Conservation (phyloP, 768 basidiomycete species). For the Phlebiopsis flavidoalba region DNA sequence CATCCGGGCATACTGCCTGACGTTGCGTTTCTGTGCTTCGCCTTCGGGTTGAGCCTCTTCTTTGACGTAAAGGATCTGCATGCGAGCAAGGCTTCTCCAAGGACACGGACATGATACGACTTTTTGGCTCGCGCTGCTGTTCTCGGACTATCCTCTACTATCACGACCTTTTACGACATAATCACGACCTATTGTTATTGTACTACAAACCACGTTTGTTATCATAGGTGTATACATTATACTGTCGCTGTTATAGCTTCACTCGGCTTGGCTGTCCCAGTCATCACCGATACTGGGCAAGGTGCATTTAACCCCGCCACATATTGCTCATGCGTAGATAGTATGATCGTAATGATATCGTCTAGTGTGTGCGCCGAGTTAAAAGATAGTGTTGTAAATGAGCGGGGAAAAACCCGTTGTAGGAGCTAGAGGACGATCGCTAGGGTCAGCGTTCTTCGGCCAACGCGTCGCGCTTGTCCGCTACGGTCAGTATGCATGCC, state of each 20-base stretch:
- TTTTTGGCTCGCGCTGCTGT: neutral
- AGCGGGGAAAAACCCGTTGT: neutral
- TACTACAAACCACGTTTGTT: neutral
- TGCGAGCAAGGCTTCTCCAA: constrained; percentile 55
- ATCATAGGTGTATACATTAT: neutral
- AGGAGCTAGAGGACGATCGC: neutral
- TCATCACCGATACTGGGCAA: too few relatives aligned
- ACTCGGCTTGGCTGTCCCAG: too few relatives aligned
- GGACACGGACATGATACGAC: constrained; percentile 42
- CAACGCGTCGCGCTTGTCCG: neutral
- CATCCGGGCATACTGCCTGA: constrained; percentile 55
- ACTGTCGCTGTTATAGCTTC: neutral
- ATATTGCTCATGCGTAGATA: too few relatives aligned
- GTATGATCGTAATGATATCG: too few relatives aligned
- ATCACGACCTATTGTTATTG: constrained; percentile 12
- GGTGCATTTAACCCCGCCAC: too few relatives aligned
- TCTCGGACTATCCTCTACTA: neutral
- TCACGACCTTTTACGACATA: constrained; percentile 8
- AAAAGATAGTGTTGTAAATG: neutral
- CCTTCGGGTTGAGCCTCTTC: constrained; percentile 52
- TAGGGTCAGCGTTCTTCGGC: neutral
- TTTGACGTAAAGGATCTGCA: constrained; percentile 65
- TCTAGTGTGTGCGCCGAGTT: too few relatives aligned
- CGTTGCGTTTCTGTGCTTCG: constrained; percentile 50
- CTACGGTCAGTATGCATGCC: neutral